These are phyloP conservation scores for Aegle marmelos DNA, from an alignment of 345 rosid species.

Conservation along the genomic window DNA sequence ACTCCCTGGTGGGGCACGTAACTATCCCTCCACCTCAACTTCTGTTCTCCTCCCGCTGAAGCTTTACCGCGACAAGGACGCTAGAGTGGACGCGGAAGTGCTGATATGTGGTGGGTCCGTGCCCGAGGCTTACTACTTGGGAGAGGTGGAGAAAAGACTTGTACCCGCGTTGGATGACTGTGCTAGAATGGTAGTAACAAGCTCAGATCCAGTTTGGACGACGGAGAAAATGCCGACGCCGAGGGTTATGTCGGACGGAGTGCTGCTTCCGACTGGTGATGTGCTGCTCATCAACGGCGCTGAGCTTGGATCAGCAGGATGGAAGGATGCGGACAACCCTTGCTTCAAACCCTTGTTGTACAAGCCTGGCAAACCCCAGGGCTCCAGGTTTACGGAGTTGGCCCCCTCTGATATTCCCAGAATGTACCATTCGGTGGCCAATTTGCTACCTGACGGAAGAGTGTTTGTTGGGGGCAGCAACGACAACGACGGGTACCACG, in stretches of 20 bases:
- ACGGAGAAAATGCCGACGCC: neutral
- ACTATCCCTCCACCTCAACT: conserved; percentile 5
- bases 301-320: conserved; percentile 58
- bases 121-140: neutral
- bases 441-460: conserved; percentile 43
- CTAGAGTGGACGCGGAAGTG: conserved; percentile 21
- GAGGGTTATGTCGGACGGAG: neutral
- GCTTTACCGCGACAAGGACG: conserved; percentile 21
- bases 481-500: conserved; percentile 61
- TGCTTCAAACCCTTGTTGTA: conserved; percentile 57
- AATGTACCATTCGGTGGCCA: conserved; percentile 52
- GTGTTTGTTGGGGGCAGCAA: conserved; percentile 70
- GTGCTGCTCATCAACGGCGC: conserved; percentile 56
- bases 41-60: conserved; percentile 41
- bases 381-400: conserved; percentile 39
- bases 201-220: conserved; percentile 8
- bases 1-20: conserved; percentile 24
- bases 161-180: conserved; percentile 37
- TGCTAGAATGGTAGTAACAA: conserved; percentile 37
- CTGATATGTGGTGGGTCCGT: neutral
- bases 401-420: conserved; percentile 46
- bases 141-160: conserved; percentile 16
- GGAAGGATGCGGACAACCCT: conserved; percentile 66
- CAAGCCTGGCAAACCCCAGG: conserved; percentile 17
- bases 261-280: neutral